These are phyloP conservation scores for Cynanchum wilfordii DNA, from an alignment of 257 asterid genomes.

Conservation along the genomic window DNA sequence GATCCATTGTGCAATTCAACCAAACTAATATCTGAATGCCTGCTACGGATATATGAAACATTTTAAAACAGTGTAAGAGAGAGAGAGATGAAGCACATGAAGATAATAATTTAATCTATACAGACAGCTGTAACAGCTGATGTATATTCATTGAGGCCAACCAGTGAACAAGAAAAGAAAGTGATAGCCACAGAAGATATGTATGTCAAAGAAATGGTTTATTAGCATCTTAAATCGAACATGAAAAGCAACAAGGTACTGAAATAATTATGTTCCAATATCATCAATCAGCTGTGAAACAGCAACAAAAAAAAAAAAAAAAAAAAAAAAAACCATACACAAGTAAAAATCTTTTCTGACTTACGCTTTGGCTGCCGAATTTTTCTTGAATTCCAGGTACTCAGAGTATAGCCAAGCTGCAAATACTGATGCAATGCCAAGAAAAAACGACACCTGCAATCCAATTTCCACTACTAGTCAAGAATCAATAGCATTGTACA, in stretches of 20 bases:
- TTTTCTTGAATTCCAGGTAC: conserved; percentile 62
- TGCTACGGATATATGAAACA: conserved; percentile 34
- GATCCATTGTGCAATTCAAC: conserved; percentile 55
- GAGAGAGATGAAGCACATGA: neutral
- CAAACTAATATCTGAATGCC: conserved; percentile 68
- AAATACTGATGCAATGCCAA: conserved; percentile 61
- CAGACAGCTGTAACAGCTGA: neutral
- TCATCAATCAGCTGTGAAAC: neutral
- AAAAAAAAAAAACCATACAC: neutral
- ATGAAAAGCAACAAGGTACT: neutral
- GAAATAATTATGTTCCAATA: neutral
- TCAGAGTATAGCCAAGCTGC: conserved; percentile 85
- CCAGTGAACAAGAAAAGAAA: neutral
- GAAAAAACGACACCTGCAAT: conserved; percentile 71
- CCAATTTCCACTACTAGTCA: conserved; percentile 7
- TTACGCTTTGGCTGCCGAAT: conserved; percentile 38
- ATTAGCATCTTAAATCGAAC: neutral
- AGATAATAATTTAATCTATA: neutral
- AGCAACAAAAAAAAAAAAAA: no score
- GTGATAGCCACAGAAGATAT: neutral
- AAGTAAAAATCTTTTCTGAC: conserved; percentile 11
- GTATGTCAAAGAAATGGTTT: neutral
- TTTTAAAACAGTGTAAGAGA: conserved; percentile 5
- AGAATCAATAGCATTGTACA: neutral
- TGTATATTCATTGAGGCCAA: no score